A percentile compares a stretch with the other conserved stretches of the same genome.
These are phyloP conservation scores for Calocera viscosa DNA, from an alignment of 768 basidiomycete species.

Conservation along the genomic window DNA sequence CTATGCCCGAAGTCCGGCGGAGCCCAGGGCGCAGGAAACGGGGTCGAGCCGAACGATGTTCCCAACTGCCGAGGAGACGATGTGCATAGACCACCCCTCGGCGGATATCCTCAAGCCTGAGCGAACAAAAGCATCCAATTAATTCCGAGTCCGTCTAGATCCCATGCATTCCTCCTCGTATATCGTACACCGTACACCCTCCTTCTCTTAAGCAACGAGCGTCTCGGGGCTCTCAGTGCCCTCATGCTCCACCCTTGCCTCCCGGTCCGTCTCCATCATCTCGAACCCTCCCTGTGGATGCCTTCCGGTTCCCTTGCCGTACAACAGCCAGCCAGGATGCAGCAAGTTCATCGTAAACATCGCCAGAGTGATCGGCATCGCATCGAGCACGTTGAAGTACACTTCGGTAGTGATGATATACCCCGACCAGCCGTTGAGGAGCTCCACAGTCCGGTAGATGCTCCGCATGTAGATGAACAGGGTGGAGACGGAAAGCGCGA, in stretches of 20 bases:
- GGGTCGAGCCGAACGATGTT: too few relatives aligned
- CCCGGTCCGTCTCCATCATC: slow-evolving; percentile 2
- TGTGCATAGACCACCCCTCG: too few relatives aligned
- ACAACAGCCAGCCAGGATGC: slow-evolving; percentile 36
- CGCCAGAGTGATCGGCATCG: slow-evolving; percentile 36
- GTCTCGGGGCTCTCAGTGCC: too few relatives aligned
- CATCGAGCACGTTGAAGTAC: slow-evolving; percentile 43
- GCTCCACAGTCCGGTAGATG: slow-evolving; percentile 41
- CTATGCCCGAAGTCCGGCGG: too few relatives aligned
- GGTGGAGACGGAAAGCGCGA: slow-evolving; percentile 22
- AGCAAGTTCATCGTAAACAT: slow-evolving; percentile 36
- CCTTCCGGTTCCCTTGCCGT: background rate
- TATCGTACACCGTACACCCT: too few relatives aligned
- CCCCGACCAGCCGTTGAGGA: slow-evolving; percentile 38
- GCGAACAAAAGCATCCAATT: too few relatives aligned
- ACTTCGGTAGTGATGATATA: slow-evolving; percentile 37
- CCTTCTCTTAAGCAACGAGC: too few relatives aligned
- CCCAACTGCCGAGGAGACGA: too few relatives aligned
- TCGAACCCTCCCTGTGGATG: background rate
- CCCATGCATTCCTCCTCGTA: too few relatives aligned
- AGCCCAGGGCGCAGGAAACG: too few relatives aligned
- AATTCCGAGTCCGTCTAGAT: too few relatives aligned
- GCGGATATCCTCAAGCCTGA: too few relatives aligned
- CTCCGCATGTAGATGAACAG: slow-evolving; percentile 40
- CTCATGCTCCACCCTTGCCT: background rate